phyloP scores from a whole-genome alignment of 1,139 yeast genomes.

The Entelexis paramagnoliae region DNA sequence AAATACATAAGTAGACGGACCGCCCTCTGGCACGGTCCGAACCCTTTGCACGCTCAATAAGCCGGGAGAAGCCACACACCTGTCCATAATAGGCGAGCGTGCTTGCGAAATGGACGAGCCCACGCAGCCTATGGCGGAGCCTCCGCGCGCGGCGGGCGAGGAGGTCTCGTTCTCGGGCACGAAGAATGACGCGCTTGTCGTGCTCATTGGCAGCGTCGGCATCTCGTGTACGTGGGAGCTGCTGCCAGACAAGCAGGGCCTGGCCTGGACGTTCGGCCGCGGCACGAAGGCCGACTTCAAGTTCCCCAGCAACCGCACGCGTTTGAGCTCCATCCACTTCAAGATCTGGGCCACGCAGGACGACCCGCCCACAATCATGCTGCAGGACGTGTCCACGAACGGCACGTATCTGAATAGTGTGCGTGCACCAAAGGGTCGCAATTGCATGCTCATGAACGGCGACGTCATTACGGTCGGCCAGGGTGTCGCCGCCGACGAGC shows the following conservation, averaged over 20 bases:
- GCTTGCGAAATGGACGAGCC: conserved; percentile 20
- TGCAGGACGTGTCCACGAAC: conserved; percentile 43
- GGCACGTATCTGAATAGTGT: conserved; percentile 79
- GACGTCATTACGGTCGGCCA: conserved; percentile 84
- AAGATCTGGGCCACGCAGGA: conserved; percentile 42
- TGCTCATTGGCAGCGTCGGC: conserved; percentile 59
- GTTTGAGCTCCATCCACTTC: conserved; percentile 74
- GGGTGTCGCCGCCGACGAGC: conserved; percentile 72
- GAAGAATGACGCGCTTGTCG: conserved; percentile 26
- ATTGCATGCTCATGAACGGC: conserved; percentile 77
- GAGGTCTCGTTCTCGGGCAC: conserved; percentile 28
- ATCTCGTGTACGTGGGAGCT: conserved; percentile 36
- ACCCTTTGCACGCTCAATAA: too few species aligned
- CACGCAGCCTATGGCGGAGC: conserved; percentile 27
- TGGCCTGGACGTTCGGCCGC: conserved; percentile 68
- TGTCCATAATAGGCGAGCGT: too few species aligned
- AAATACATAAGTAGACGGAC: too few species aligned
- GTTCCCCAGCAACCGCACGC: conserved; percentile 46
- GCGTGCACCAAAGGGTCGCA: conserved; percentile 65
- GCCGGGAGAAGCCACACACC: too few species aligned
- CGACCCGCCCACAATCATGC: conserved; percentile 24
- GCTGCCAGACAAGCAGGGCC: conserved; percentile 29
- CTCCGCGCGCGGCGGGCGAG: conserved; percentile 24
- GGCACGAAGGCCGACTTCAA: conserved; percentile 53
- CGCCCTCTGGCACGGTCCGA: too few species aligned